Evolutionary conservation across 1,284 basidiomycete species (phyloP).

Genomic region (Meira nashicola): DNA sequence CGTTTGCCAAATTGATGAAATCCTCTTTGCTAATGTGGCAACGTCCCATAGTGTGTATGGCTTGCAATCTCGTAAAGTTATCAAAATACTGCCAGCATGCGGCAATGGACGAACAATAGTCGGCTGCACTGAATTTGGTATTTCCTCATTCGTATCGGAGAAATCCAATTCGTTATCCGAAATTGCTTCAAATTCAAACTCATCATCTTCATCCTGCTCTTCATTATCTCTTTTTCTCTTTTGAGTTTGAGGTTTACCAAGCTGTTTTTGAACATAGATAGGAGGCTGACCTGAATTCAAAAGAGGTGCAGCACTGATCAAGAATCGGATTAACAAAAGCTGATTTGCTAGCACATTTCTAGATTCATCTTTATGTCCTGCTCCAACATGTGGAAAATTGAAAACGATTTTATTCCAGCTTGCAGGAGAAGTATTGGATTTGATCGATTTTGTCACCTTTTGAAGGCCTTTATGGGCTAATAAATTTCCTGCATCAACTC

Average conservation of each 20-base stretch:
- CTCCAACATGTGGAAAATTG: slow-evolving; percentile 93
- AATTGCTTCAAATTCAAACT: slow-evolving; percentile 9
- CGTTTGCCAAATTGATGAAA: slow-evolving; percentile 60
- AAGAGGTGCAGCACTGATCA: slow-evolving; percentile 67
- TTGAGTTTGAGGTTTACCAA: slow-evolving; percentile 12
- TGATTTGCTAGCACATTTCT: slow-evolving; percentile 91
- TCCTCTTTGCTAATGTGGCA: slow-evolving; percentile 29
- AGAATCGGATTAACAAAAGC: slow-evolving; percentile 74
- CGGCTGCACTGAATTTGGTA: slow-evolving; percentile 24
- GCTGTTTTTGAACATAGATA: slow-evolving; percentile 51
- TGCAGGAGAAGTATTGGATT: neutral
- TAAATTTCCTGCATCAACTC: slow-evolving; percentile 68
- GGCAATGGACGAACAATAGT: slow-evolving; percentile 11
- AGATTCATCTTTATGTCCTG: slow-evolving; percentile 88
- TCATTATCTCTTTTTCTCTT: slow-evolving; percentile 12
- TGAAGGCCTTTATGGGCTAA: neutral
- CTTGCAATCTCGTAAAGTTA: slow-evolving; percentile 77
- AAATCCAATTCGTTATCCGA: slow-evolving; percentile 12
- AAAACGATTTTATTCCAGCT: slow-evolving; percentile 67
- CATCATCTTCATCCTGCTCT: slow-evolving; percentile 14
- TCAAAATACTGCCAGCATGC: slow-evolving; percentile 62
- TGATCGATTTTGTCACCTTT: slow-evolving; percentile 2
- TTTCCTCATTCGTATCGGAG: slow-evolving; percentile 35
- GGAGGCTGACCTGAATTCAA: slow-evolving; percentile 56
- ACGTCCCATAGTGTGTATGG: slow-evolving; percentile 84